Evolutionary conservation across 2,329 filamentous ascomycete species (phyloP).

Genomic region (Volutella citrinella): DNA sequence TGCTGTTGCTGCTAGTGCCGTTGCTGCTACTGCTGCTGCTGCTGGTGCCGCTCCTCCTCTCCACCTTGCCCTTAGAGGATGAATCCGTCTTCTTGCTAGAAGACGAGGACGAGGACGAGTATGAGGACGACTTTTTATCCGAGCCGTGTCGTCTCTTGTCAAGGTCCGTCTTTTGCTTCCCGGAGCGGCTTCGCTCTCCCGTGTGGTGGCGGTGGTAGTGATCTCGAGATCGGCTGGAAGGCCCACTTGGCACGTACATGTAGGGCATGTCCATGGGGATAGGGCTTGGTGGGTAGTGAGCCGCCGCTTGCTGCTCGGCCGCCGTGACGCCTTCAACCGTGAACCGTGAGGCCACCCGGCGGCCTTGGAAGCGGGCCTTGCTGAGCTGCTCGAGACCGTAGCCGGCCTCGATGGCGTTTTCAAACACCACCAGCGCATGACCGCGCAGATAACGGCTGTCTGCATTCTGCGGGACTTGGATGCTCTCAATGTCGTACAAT

Average conservation of each 20-base stretch:
- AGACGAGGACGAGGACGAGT: slow-evolving; percentile 10
- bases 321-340: slow-evolving; percentile 15
- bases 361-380: slow-evolving; percentile 23
- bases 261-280: too few species aligned
- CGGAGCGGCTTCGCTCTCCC: slow-evolving; percentile 9
- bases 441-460: slow-evolving; percentile 23
- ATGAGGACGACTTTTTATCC: slow-evolving; percentile 10
- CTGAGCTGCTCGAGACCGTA: slow-evolving; percentile 23
- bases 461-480: slow-evolving; percentile 24
- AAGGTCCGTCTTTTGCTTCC: slow-evolving; percentile 12
- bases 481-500: slow-evolving; percentile 16
- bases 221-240: too few species aligned
- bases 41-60: too few species aligned
- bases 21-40: too few species aligned
- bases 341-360: slow-evolving; percentile 21
- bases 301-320: slow-evolving; percentile 8
- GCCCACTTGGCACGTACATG: too few species aligned
- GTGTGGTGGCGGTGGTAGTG: slow-evolving; percentile 2
- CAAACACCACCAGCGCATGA: slow-evolving; percentile 24
- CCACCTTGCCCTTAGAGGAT: too few species aligned
- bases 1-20: slow-evolving; percentile 9
- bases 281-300: too few species aligned
- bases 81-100: slow-evolving; percentile 8
- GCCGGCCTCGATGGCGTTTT: slow-evolving; percentile 17
- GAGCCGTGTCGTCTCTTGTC: slow-evolving; percentile 10